Conservation (phyloP, 1,139 yeast species). For the Diutina scorzettiae region DNA sequence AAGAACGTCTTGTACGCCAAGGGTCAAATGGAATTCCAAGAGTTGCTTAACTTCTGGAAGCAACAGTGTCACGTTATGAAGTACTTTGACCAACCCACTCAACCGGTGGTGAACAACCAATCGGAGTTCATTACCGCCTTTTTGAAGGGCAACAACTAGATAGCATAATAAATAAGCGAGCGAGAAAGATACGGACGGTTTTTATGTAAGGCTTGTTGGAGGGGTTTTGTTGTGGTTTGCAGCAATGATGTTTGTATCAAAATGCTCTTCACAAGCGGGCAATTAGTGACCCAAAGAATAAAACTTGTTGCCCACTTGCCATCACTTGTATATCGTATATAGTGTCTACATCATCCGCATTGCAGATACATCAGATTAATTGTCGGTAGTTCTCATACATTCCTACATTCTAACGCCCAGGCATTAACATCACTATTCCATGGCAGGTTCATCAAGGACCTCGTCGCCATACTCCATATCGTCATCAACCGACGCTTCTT, state of each 20-base stretch:
- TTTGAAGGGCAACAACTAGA: constrained; percentile 44
- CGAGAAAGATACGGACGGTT: too few relatives aligned
- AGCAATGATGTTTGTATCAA: too few relatives aligned
- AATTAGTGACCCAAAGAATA: too few relatives aligned
- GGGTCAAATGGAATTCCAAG: constrained; percentile 90
- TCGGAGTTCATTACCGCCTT: constrained; percentile 60
- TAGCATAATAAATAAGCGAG: neutral
- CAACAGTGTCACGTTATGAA: constrained; percentile 79
- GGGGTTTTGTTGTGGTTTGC: too few relatives aligned
- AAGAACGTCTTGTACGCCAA: constrained; percentile 62
- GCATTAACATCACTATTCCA: constrained; percentile 5
- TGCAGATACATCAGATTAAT: too few relatives aligned
- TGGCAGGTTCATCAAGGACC: constrained; percentile 13
- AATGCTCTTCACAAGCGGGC: too few relatives aligned
- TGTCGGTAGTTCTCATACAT: too few relatives aligned
- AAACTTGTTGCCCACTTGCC: too few relatives aligned
- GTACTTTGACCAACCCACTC: constrained; percentile 60
- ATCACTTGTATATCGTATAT: too few relatives aligned
- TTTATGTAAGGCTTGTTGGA: too few relatives aligned
- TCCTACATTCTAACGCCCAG: too few relatives aligned
- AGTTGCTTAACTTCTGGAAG: constrained; percentile 82
- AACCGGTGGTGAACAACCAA: constrained; percentile 34
- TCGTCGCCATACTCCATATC: constrained; percentile 52
- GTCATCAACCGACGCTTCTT: constrained; percentile 69
- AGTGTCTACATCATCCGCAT: too few relatives aligned